These are phyloP conservation scores for Hyphodiscus hymeniophilus DNA, from an alignment of 495 filamentous ascomycete species.

Conservation along the genomic window DNA sequence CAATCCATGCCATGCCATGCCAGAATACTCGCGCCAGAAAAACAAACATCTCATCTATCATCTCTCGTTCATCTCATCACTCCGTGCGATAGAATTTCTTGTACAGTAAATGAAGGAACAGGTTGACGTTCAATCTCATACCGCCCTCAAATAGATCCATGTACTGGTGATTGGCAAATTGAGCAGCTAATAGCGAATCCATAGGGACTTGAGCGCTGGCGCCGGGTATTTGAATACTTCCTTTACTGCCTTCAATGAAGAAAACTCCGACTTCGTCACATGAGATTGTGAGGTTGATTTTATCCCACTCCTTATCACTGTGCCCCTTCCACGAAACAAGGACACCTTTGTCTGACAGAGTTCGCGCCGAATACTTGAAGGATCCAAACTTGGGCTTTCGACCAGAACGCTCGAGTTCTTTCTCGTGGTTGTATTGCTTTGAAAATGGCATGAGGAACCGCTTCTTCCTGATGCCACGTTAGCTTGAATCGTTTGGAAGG, in stretches of 20 bases:
- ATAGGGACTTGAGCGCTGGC: conserved; percentile 84
- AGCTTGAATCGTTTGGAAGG: conserved; percentile 4
- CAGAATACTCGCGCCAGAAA: conserved; percentile 3
- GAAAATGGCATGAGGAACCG: conserved; percentile 94
- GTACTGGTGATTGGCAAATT: conserved; percentile 93
- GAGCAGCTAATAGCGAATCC: conserved; percentile 90
- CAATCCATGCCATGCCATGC: conserved; percentile 15
- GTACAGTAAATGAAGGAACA: conserved; percentile 91
- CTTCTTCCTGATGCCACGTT: conserved; percentile 52
- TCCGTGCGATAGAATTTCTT: conserved; percentile 93
- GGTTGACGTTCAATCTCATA: conserved; percentile 85
- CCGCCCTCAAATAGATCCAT: conserved; percentile 88
- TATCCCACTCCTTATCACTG: conserved; percentile 74
- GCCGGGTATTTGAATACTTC: conserved; percentile 92
- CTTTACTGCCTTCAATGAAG: conserved; percentile 81
- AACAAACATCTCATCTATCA: conserved; percentile 6
- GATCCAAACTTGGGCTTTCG: conserved; percentile 94
- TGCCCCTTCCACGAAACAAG: conserved; percentile 83
- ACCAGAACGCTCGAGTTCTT: conserved; percentile 82
- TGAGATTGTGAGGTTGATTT: conserved; percentile 86
- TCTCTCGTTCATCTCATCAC: conserved; percentile 23
- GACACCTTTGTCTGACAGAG: conserved; percentile 87
- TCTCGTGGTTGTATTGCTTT: conserved; percentile 97
- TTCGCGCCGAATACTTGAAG: conserved; percentile 90
- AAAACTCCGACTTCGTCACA: conserved; percentile 95